A percentile compares a stretch with the other conserved stretches of the same genome.
Evolutionary conservation across 2,329 filamentous ascomycete species (phyloP).

Genomic region (Xylaria sp.): DNA sequence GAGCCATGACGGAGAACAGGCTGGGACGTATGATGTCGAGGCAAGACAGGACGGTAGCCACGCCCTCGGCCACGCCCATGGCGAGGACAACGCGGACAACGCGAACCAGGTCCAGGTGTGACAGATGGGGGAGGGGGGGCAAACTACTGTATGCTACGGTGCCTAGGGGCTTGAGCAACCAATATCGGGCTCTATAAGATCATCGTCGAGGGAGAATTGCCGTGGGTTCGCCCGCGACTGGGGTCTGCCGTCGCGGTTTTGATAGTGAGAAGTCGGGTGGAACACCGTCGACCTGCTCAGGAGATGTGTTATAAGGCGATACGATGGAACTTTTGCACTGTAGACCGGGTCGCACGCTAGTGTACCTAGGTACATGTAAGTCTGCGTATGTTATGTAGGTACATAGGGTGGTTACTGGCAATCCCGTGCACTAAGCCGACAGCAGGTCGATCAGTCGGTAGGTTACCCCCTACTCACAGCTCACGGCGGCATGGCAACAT

Average conservation of each 20-base stretch:
- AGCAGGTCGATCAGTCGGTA: slow-evolving; percentile 27
- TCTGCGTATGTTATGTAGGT: not conserved
- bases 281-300: slow-evolving; percentile 7
- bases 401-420: not conserved
- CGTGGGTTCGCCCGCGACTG: slow-evolving; percentile 25
- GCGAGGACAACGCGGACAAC: slow-evolving; percentile 32
- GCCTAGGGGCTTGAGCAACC: slow-evolving; percentile 40
- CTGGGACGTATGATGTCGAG: slow-evolving; percentile 36
- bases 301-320: slow-evolving; percentile 28
- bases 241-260: slow-evolving; percentile 15
- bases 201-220: slow-evolving; percentile 43
- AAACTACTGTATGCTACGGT: slow-evolving; percentile 15
- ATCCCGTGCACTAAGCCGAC: not conserved
- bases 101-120: slow-evolving; percentile 38
- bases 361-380: slow-evolving; percentile 19
- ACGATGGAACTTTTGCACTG: slow-evolving; percentile 16
- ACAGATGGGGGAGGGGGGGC: slow-evolving; percentile 33
- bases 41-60: slow-evolving; percentile 4
- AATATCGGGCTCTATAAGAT: slow-evolving; percentile 44
- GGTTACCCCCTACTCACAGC: slow-evolving; percentile 17
- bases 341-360: not conserved
- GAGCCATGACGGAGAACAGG: slow-evolving; percentile 34
- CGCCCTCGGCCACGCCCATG: slow-evolving; percentile 6
- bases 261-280: slow-evolving; percentile 17
- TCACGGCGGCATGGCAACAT: slow-evolving; percentile 3